Percentiles rank a stretch among this genome's conserved stretches.
Conservation (phyloP, 163 green algal species). For the Trebouxia gelatinosa region DNA sequence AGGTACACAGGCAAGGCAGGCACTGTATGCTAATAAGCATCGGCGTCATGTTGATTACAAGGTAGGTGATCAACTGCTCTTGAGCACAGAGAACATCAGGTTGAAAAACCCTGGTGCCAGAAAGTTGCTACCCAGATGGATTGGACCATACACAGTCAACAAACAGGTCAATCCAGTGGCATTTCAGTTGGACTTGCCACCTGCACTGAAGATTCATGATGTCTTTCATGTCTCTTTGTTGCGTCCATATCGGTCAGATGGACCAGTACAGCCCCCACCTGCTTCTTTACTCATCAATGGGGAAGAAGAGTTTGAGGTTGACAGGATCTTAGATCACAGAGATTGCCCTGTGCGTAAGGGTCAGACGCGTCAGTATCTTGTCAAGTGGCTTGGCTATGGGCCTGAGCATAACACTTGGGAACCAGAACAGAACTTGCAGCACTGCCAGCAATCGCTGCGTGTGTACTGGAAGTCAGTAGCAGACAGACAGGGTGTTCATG, state of each 20-base stretch:
- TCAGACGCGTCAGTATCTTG: not conserved
- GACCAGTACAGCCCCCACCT: not conserved
- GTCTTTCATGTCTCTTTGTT: slow-evolving; percentile 42
- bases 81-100: slow-evolving; percentile 43
- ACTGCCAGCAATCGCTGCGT: not conserved
- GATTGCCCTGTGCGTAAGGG: not conserved
- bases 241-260: not conserved
- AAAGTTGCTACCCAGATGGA: slow-evolving; percentile 44
- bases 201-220: slow-evolving; percentile 36
- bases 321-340: slow-evolving; percentile 17
- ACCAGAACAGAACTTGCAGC: not conserved
- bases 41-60: slow-evolving; percentile 26
- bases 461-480: slow-evolving; percentile 9
- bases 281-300: not conserved
- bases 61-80: slow-evolving; percentile 36
- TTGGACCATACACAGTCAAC: slow-evolving; percentile 44
- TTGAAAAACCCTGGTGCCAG: slow-evolving; percentile 27
- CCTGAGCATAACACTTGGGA: slow-evolving; percentile 29
- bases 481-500: not conserved
- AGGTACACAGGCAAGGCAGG: slow-evolving; percentile 34
- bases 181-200: slow-evolving; percentile 37
- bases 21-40: slow-evolving; percentile 28
- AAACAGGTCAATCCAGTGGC: slow-evolving; percentile 26
- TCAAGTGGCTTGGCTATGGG: slow-evolving; percentile 19
- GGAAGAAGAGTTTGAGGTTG: slow-evolving; percentile 28